These are phyloP conservation scores for Lepidium africanum DNA, from an alignment of 345 rosid genomes.

Conservation along the genomic window DNA sequence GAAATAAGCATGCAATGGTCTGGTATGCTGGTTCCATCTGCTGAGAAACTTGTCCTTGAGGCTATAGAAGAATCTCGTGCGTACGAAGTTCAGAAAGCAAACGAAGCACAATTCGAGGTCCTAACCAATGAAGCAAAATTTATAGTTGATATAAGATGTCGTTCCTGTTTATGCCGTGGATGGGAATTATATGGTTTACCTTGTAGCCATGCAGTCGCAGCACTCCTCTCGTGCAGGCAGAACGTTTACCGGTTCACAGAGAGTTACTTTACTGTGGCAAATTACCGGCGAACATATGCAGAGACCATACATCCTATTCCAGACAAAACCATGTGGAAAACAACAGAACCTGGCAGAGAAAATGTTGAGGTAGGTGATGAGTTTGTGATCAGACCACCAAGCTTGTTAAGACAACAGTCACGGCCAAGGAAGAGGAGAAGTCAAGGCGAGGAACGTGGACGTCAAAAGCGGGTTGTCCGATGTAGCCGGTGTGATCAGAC, in stretches of 20 bases:
- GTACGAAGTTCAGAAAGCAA: conserved; percentile 65
- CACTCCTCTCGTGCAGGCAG: conserved; percentile 90
- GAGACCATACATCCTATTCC: conserved; percentile 95
- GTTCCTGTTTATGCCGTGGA: conserved; percentile 80
- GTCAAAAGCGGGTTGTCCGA: conserved; percentile 81
- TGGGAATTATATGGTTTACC: conserved; percentile 94
- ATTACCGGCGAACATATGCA: conserved; percentile 76
- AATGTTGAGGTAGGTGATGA: conserved; percentile 32
- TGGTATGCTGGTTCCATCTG: conserved; percentile 78
- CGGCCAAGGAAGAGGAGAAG: conserved; percentile 86
- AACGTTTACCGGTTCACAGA: conserved; percentile 76
- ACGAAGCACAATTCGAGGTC: conserved; percentile 68
- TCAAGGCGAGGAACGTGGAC: conserved; percentile 81
- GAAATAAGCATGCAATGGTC: conserved; percentile 87
- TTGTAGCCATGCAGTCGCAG: conserved; percentile 97
- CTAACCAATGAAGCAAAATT: conserved; percentile 51
- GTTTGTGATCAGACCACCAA: conserved; percentile 63
- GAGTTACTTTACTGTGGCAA: conserved; percentile 87
- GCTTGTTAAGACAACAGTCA: conserved; percentile 65
- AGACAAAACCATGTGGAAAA: conserved; percentile 75
- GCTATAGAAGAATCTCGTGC: conserved; percentile 59
- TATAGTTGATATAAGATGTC: conserved; percentile 56
- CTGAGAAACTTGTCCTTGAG: conserved; percentile 63
- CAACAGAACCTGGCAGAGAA: conserved; percentile 46
- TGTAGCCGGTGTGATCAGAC: conserved; percentile 96